Evolutionary conservation across 306 rosid genomes (phyloP).

Genomic region (Lablab purpureus): DNA sequence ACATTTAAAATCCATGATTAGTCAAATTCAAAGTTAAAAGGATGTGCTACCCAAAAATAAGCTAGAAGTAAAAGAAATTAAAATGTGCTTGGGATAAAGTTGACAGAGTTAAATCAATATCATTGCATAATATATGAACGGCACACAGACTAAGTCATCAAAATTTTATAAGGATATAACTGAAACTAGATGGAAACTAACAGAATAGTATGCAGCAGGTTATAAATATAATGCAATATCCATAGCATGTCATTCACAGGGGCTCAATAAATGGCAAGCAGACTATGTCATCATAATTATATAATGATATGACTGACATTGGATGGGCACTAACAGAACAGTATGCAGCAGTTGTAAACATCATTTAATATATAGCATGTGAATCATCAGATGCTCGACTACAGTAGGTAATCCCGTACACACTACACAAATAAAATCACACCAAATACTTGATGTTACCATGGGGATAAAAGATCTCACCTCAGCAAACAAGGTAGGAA

Average conservation of each 20-base stretch:
- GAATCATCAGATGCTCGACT: slow-evolving; percentile 29
- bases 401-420: slow-evolving; percentile 20
- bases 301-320: neutral
- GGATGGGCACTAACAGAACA: slow-evolving; percentile 21
- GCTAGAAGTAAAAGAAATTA: neutral
- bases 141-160: neutral
- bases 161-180: neutral
- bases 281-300: neutral
- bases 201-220: slow-evolving; percentile 27
- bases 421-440: slow-evolving; percentile 2
- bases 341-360: slow-evolving; percentile 27
- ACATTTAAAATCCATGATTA: neutral
- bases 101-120: neutral
- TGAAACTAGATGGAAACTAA: slow-evolving; percentile 1
- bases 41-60: neutral
- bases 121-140: slow-evolving; percentile 14
- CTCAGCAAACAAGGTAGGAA: slow-evolving; percentile 40
- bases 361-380: slow-evolving; percentile 26
- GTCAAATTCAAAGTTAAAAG: neutral
- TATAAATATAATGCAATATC: slow-evolving; percentile 39
- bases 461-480: slow-evolving; percentile 38
- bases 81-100: neutral
- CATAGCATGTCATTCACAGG: neutral
- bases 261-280: neutral
- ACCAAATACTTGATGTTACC: slow-evolving; percentile 26